Conservation (phyloP, 108 stramenopile species). For the Fragilariopsis cylindrus region DNA sequence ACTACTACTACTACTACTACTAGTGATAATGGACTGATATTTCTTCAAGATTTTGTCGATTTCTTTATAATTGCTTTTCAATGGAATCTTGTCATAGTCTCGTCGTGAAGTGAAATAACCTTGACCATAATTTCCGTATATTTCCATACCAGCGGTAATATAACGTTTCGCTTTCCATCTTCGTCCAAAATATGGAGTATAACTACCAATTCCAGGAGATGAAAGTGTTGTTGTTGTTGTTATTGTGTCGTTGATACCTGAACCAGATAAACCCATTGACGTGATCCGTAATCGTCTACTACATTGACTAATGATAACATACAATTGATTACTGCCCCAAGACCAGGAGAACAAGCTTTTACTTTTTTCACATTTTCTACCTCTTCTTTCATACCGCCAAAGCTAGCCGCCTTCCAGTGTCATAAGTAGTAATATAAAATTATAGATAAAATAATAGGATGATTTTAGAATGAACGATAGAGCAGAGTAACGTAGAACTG, state of each 20-base stretch:
- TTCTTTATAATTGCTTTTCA: slow-evolving; percentile 31
- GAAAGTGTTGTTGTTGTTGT: background rate
- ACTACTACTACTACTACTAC: no score
- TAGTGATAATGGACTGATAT: slow-evolving; percentile 1
- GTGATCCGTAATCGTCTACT: background rate
- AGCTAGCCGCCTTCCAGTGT: slow-evolving; percentile 11
- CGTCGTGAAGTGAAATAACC: slow-evolving; percentile 25
- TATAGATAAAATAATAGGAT: no score
- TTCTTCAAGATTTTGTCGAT: slow-evolving; percentile 32
- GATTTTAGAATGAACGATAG: no score
- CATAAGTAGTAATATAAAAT: no score
- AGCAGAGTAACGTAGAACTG: no score
- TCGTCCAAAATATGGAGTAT: slow-evolving; percentile 48
- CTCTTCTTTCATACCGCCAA: slow-evolving; percentile 36
- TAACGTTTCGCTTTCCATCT: slow-evolving; percentile 37
- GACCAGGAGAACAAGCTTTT: slow-evolving; percentile 24
- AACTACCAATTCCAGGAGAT: slow-evolving; percentile 57
- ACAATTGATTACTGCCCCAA: slow-evolving; percentile 39
- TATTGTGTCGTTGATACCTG: background rate
- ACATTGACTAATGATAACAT: slow-evolving; percentile 32
- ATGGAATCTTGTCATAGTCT: slow-evolving; percentile 36
- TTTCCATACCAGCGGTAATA: slow-evolving; percentile 60
- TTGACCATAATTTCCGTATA: slow-evolving; percentile 58
- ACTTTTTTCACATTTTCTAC: slow-evolving; percentile 17
- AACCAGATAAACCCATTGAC: slow-evolving; percentile 25